A percentile compares a stretch with the other conserved stretches of the same genome.
These are phyloP conservation scores for Aegilops umbellulata DNA, from an alignment of 176 grass and related monocot species.

Conservation along the genomic window DNA sequence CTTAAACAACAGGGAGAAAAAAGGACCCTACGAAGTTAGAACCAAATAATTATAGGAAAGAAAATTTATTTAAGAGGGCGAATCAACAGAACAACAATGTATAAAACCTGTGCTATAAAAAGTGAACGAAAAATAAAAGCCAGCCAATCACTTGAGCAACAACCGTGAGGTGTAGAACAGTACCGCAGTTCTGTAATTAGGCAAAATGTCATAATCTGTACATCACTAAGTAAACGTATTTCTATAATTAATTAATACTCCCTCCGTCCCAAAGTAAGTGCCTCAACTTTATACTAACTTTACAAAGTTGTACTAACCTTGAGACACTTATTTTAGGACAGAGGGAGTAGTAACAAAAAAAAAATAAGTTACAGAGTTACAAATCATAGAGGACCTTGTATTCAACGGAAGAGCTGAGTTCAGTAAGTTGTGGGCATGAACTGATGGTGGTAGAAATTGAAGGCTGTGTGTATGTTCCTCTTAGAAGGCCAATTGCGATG, in stretches of 20 bases:
- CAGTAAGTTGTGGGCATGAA: slow-evolving; percentile 44
- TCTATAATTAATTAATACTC: neutral
- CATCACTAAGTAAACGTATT: slow-evolving; percentile 21
- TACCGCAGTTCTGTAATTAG: slow-evolving; percentile 43
- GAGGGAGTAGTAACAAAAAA: neutral
- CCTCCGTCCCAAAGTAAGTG: too few relatives aligned
- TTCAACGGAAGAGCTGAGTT: slow-evolving; percentile 49
- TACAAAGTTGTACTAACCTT: too few relatives aligned
- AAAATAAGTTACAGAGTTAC: slow-evolving; percentile 39
- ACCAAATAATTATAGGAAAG: neutral
- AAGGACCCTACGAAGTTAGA: neutral
- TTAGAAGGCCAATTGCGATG: slow-evolving; percentile 60
- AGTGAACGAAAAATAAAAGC: slow-evolving; percentile 32
- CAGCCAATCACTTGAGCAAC: slow-evolving; percentile 44
- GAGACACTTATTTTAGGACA: too few relatives aligned
- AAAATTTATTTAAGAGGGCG: neutral
- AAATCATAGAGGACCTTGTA: slow-evolving; percentile 60
- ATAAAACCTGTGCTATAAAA: slow-evolving; percentile 14
- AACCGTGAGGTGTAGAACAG: slow-evolving; percentile 37
- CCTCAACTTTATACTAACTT: too few relatives aligned
- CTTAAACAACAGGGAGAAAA: neutral
- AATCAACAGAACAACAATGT: neutral
- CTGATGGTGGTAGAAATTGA: slow-evolving; percentile 39
- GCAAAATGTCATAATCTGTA: slow-evolving; percentile 29
- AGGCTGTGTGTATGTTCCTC: slow-evolving; percentile 47